Evolutionary conservation across 345 rosid genomes (phyloP), one percentile per base, ranked within the genome.

Genomic region (Nephelium lappaceum): DNA sequence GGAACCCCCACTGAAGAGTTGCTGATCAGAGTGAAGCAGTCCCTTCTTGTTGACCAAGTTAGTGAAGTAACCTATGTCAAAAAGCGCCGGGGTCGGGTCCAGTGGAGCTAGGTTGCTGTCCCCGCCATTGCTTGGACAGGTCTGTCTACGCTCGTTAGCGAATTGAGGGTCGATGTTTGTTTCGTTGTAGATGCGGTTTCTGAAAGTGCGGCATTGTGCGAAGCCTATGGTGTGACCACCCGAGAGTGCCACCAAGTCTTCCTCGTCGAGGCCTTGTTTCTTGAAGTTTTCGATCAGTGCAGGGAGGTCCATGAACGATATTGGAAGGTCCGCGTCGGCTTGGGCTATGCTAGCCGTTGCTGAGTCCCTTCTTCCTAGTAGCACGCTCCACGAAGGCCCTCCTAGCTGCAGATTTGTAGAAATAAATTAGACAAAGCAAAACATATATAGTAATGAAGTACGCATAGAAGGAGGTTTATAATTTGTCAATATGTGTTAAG

Each of bases 221-320:
- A 83, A 87, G 5, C 94, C 92, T 53, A 91, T 5, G 6, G 90
- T 85, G 82, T 89, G 94, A 53, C 81, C 91, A 2, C 91, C 91
- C 0, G 91, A 89, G 21, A 89, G 86, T 0, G 85, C 90, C 10
- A 86, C 91, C 11, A 91, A 75, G 82, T 89, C 94, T 49, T 25
- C 78, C 45, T 76, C 71, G 51, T 82, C 21, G 2, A 91, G 83
- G 0, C 91, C 90, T 69, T 87, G 87, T 8, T 66, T 82, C 27
- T 76, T 81, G 84, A 91, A 91, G 77, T 39, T 81, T 14, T 24
- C 11, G 57, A 86, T 75, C 9, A 87, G 82, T n/a, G n/a, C 83
- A 0, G 81, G 60, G n/a, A 89, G 87, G 78, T 83, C 79, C 82
- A 76, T 12, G 51, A 67, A 70, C 14, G 91, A 89, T 0, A 81